Percentiles rank a stretch among this genome's conserved stretches.
Evolutionary conservation across 202 grass and related monocot species (phyloP).

Genomic region (Carex arenaria): DNA sequence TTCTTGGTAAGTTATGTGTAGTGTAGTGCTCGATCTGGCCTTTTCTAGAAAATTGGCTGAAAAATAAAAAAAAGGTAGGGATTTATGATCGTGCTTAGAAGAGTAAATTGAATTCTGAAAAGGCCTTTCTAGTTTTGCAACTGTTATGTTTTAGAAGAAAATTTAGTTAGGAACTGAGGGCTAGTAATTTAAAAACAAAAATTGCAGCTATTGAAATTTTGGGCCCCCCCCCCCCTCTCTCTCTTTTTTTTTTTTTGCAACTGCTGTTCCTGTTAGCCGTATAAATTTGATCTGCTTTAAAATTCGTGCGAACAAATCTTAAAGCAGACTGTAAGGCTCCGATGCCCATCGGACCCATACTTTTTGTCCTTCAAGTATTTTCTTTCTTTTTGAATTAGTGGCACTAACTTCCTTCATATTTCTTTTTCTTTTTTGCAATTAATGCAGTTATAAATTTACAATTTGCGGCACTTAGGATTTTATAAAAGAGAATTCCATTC

Average conservation of each 20-base stretch:
- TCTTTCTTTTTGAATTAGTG: not conserved
- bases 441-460: not conserved
- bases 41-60: not conserved
- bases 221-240: not conserved
- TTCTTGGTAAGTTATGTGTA: slow-evolving; percentile 6
- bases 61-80: slow-evolving; percentile 2
- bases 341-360: no score
- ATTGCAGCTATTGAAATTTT: not conserved
- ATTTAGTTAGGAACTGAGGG: not conserved
- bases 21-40: slow-evolving; percentile 8
- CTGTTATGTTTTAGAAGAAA: not conserved
- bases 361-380: not conserved
- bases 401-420: not conserved
- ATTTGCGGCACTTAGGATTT: not conserved
- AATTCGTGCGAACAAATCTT: no score
- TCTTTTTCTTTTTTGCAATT: not conserved
- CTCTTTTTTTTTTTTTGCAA: not conserved
- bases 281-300: not conserved
- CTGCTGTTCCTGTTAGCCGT: not conserved
- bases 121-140: not conserved
- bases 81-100: slow-evolving; percentile 1
- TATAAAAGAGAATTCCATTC: not conserved
- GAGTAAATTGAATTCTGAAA: slow-evolving; percentile 12
- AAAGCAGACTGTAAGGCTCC: no score
- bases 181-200: not conserved